Conservation (phyloP, 2,329 filamentous ascomycete genomes). For the Talaromyces verruculosus region DNA sequence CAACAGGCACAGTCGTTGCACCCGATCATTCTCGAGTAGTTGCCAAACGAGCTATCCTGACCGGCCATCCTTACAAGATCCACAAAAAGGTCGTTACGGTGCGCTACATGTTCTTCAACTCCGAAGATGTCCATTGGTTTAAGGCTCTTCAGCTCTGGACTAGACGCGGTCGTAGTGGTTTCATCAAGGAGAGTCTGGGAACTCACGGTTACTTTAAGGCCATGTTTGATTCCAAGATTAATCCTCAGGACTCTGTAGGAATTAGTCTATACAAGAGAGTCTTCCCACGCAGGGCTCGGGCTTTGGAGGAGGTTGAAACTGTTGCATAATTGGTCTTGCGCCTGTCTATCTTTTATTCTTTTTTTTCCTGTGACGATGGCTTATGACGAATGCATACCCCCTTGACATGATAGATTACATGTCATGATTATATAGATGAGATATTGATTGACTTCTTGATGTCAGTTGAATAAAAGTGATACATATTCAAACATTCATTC, state of each 20-base stretch:
- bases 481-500: neutral
- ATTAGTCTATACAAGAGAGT: slow-evolving; percentile 86
- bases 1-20: slow-evolving; percentile 80
- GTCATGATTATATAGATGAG: slow-evolving; percentile 16
- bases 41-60: slow-evolving; percentile 89
- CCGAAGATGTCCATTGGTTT: slow-evolving; percentile 95
- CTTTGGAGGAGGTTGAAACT: slow-evolving; percentile 40
- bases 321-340: neutral
- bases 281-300: slow-evolving; percentile 69
- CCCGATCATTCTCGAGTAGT: slow-evolving; percentile 74
- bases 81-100: slow-evolving; percentile 97
- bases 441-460: neutral
- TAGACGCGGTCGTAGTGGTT: slow-evolving; percentile 80
- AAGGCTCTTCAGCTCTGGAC: slow-evolving; percentile 96
- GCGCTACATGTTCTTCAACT: slow-evolving; percentile 99
- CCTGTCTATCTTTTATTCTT: neutral
- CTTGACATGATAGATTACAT: neutral
- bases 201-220: slow-evolving; percentile 99
- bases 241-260: slow-evolving; percentile 89
- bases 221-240: slow-evolving; percentile 93
- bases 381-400: slow-evolving; percentile 18
- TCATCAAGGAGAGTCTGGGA: slow-evolving; percentile 88
- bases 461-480: slow-evolving; percentile 1
- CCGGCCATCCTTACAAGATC: slow-evolving; percentile 97
- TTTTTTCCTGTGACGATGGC: slow-evolving; percentile 2